Conservation (phyloP, 768 basidiomycete genomes). For the Fomitopsis serialis region DNA sequence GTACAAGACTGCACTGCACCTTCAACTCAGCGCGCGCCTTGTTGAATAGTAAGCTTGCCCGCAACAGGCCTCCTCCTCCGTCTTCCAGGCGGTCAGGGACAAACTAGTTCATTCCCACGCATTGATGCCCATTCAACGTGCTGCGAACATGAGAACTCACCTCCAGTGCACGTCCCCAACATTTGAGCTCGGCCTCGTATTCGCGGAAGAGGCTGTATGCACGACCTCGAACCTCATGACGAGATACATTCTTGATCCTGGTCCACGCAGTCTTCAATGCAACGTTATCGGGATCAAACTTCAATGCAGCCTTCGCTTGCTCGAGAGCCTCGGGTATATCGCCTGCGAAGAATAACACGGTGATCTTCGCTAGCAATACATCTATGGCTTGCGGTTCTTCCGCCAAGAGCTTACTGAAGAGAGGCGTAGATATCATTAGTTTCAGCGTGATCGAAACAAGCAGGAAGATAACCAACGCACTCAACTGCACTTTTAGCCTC, state of each 20-base stretch:
- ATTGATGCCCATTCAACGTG: no score
- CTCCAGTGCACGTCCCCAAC: conserved; percentile 64
- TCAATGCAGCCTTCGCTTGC: conserved; percentile 60
- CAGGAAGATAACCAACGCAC: neutral
- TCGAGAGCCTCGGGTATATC: conserved; percentile 62
- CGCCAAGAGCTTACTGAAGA: conserved; percentile 60
- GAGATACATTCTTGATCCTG: conserved; percentile 68
- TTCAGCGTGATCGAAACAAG: neutral
- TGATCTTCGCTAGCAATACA: conserved; percentile 61
- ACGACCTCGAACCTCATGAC: conserved; percentile 72
- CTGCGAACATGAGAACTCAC: conserved; percentile 34
- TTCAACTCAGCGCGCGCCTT: conserved; percentile 73
- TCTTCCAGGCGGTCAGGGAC: conserved; percentile 64
- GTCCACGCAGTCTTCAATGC: conserved; percentile 59
- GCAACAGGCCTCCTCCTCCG: conserved; percentile 69
- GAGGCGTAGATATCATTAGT: neutral
- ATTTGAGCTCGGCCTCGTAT: conserved; percentile 53
- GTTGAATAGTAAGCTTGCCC: conserved; percentile 71
- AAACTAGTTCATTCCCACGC: conserved; percentile 30
- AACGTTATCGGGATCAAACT: conserved; percentile 68
- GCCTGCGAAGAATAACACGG: conserved; percentile 67
- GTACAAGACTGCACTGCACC: conserved; percentile 29
- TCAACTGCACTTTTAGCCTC: neutral
- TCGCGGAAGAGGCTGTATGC: conserved; percentile 53
- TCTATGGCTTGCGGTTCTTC: conserved; percentile 66